Percentiles rank a stretch among this genome's conserved stretches.
These are phyloP conservation scores for Tilletia walkeri DNA, from an alignment of 1,284 basidiomycete species.

Conservation along the genomic window DNA sequence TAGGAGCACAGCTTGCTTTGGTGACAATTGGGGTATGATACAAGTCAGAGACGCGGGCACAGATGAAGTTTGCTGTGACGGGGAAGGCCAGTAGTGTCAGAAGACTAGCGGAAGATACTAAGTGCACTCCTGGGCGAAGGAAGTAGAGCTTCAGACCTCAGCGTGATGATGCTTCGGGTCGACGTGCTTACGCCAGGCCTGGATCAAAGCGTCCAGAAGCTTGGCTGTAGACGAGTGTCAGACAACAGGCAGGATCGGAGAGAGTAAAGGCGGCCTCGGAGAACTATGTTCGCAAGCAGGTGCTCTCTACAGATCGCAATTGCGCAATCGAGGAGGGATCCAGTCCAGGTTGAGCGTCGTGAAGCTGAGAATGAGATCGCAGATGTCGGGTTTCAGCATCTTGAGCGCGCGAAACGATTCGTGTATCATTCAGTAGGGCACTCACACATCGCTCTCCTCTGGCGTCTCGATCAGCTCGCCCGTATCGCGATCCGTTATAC, in stretches of 20 bases:
- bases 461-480: slow-evolving; percentile 31
- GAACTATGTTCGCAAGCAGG: no score
- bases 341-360: slow-evolving; percentile 27
- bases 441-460: slow-evolving; percentile 30
- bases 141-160: slow-evolving; percentile 11
- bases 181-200: slow-evolving; percentile 26
- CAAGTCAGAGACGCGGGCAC: no score
- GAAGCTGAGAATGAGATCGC: slow-evolving; percentile 20
- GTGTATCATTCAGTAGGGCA: not conserved
- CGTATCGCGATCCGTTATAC: not conserved
- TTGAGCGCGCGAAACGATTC: no score
- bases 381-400: not conserved
- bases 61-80: no score
- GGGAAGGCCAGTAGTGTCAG: no score
- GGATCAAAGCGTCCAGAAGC: slow-evolving; percentile 22
- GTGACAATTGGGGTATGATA: no score
- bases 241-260: no score
- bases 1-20: no score
- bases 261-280: no score
- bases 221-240: slow-evolving; percentile 13
- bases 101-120: no score
- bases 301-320: slow-evolving; percentile 30
- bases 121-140: no score
- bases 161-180: slow-evolving; percentile 28
- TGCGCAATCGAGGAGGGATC: slow-evolving; percentile 42